Evolutionary conservation across 306 rosid species (phyloP).

Genomic region (Nissolia schottii): DNA sequence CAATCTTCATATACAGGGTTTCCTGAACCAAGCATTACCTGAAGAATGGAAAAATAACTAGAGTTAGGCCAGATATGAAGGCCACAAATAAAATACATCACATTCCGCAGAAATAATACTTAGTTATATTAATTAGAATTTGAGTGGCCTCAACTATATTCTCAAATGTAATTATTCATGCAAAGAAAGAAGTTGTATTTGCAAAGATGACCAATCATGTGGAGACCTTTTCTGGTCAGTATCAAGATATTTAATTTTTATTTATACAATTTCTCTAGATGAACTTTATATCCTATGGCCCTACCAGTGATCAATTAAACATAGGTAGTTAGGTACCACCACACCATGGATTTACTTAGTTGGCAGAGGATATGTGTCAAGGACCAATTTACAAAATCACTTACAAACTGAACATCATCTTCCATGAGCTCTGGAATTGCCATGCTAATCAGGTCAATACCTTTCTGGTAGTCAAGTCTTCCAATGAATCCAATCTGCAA

Average conservation of each 20-base stretch:
- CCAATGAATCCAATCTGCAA: conserved; percentile 87
- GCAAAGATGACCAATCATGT: neutral
- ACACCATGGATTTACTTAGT: conserved; percentile 4
- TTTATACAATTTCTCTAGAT: neutral
- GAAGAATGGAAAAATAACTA: conserved; percentile 13
- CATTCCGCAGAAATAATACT: conserved; percentile 12
- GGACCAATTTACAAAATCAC: conserved; percentile 30
- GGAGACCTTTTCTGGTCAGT: neutral
- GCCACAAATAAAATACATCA: neutral
- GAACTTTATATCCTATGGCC: neutral
- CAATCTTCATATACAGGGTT: conserved; percentile 57
- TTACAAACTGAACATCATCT: conserved; percentile 85
- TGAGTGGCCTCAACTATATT: neutral
- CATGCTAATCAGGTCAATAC: conserved; percentile 64
- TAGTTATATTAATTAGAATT: neutral
- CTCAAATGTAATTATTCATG: conserved; percentile 18
- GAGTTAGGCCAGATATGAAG: conserved; percentile 19
- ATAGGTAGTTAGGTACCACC: neutral
- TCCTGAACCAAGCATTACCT: conserved; percentile 96
- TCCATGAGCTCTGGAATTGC: conserved; percentile 65
- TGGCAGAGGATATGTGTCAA: neutral
- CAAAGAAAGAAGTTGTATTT: conserved; percentile 1
- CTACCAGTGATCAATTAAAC: conserved; percentile 7
- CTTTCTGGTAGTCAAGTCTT: conserved; percentile 85
- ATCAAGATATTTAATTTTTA: conserved; percentile 14